Evolutionary conservation across 2,329 filamentous ascomycete genomes (phyloP).

Genomic region (Cercospora sp.): DNA sequence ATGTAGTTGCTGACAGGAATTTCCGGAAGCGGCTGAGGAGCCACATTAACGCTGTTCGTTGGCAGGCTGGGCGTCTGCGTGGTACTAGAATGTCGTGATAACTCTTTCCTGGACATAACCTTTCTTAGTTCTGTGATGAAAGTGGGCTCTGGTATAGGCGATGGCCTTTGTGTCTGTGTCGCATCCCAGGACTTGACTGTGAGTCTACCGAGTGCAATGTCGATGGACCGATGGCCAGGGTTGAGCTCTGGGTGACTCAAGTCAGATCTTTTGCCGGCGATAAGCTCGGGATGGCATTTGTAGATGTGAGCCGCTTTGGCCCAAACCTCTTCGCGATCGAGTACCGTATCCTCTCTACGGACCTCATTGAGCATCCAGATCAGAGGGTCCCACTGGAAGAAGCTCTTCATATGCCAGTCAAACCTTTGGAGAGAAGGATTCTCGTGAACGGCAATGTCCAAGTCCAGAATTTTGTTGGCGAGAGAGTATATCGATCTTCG

Average conservation of each 20-base stretch:
- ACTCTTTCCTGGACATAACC: conserved; percentile 19
- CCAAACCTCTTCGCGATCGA: conserved; percentile 43
- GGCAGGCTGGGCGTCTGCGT: conserved; percentile 19
- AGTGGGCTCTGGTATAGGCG: conserved; percentile 12
- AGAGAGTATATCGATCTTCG: conserved; percentile 44
- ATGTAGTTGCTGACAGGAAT: conserved; percentile 21
- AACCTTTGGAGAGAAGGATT: conserved; percentile 48
- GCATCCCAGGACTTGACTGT: conserved; percentile 49
- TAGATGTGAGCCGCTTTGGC: conserved; percentile 47
- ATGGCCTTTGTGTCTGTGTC: conserved; percentile 4
- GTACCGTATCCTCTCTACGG: conserved; percentile 23
- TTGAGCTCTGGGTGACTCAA: conserved; percentile 43
- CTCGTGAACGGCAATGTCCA: conserved; percentile 44
- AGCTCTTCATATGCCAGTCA: conserved; percentile 55
- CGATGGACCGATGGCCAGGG: conserved; percentile 42
- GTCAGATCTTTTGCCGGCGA: conserved; percentile 40
- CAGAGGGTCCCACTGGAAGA: conserved; percentile 48
- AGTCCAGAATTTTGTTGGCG: conserved; percentile 44
- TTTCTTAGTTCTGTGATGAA: conserved; percentile 21
- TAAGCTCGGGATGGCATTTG: conserved; percentile 45
- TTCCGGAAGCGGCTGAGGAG: conserved; percentile 12
- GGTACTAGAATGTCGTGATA: conserved; percentile 16
- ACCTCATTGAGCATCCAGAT: conserved; percentile 42
- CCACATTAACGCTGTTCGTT: conserved; percentile 10
- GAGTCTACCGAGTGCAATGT: conserved; percentile 46